Base-by-base conservation (phyloP, 129 eudicot species). In the Calendula officinalis region DNA sequence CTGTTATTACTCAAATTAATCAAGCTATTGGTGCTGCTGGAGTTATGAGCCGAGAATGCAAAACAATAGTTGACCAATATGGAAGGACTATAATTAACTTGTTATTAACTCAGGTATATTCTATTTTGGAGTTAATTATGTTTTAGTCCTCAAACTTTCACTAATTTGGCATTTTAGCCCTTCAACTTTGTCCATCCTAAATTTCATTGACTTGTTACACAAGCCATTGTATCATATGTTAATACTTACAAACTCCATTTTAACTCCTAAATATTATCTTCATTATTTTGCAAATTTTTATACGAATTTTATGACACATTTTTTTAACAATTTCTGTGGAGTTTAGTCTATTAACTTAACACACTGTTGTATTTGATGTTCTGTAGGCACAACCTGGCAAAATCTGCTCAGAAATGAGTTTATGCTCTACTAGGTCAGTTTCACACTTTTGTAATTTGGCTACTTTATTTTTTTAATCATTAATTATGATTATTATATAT, bases 1-100 rank as follows among this genome's bases (percentile, higher is more conserved):
- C 81, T 15, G 62, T 88, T 17, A 55, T 94, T 57, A 69, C 92
- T 38, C 82, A 83, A 78, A 84, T 94, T 36, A 94, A 94, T 78
- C 86, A 86, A 69, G 99, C 90, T 15, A 88, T 94, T 81, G 99
- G 99, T 40, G 99, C 99, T 62, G 41, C 83, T 27, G 99, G 99
- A n/a, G 73, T 94, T 47, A 69, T 86, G 60, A 94, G 95, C 83
- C 83, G 80, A 68, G 89, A 94, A 78, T 94, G 99, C 83, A 94
- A 83, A 78, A 35, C 92, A 15, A 77, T 94, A 16, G 86, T 94
- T 53, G 57, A 77, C 8, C 71, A 77, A 17, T 88, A 85, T 71
- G 99, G 99, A 44, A 75, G 83, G 73, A 67, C 73, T 52, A 88
- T 94, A 11, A 38, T 94, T 66, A 89, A 94, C 2, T 36, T 83